Conservation (phyloP, 345 rosid genomes). For the Populus nigra region DNA sequence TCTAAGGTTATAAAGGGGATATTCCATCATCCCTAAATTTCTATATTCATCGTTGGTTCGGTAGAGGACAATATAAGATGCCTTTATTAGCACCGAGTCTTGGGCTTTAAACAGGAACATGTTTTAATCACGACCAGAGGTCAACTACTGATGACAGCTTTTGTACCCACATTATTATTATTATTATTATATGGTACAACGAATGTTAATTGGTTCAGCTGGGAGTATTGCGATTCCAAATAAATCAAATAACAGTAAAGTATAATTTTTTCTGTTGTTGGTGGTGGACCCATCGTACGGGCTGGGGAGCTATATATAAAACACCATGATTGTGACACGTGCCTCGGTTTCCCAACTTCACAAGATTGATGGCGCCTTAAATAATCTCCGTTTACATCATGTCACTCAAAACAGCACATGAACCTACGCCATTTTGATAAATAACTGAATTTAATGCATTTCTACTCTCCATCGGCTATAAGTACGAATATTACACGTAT, state of each 20-base stretch:
- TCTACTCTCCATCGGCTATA: no score
- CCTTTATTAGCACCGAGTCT: no score
- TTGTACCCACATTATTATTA: not conserved
- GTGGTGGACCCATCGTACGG: conserved; percentile 8
- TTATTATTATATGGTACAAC: not conserved
- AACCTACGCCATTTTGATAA: no score
- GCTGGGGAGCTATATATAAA: not conserved
- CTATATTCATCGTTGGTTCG: no score
- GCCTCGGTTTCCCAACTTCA: conserved; percentile 7
- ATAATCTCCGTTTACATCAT: not conserved
- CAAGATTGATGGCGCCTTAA: no score
- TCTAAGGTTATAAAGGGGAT: no score
- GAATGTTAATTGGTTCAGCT: not conserved
- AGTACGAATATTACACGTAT: no score
- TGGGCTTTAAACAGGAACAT: no score
- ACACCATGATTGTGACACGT: conserved; percentile 28
- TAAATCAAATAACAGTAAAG: not conserved
- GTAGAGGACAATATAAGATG: no score
- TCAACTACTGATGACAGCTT: not conserved
- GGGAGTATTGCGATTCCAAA: not conserved
- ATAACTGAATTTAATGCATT: no score
- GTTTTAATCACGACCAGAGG: not conserved
- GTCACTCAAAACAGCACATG: no score
- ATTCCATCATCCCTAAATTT: no score
- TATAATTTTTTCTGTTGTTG: not conserved